These are phyloP conservation scores for Aspergillus aculeatinus DNA, from an alignment of 2,329 filamentous ascomycete genomes.

Conservation along the genomic window DNA sequence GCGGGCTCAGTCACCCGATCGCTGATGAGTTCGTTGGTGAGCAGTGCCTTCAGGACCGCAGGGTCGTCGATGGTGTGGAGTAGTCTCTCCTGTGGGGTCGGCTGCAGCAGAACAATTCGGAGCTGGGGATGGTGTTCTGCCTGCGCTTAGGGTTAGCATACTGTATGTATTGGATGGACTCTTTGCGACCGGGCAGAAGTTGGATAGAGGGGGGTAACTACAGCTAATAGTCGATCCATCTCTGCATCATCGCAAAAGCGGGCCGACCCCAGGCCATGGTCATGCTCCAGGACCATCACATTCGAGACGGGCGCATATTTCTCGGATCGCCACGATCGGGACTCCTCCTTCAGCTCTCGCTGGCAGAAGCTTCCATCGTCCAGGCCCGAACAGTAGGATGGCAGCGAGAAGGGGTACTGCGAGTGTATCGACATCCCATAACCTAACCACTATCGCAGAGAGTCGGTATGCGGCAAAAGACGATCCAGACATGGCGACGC, in stretches of 20 bases:
- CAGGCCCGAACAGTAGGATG: slow-evolving; percentile 5
- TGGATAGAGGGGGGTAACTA: background rate
- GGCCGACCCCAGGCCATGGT: slow-evolving; percentile 3
- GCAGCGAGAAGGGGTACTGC: slow-evolving; percentile 4
- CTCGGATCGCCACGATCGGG: slow-evolving; percentile 5
- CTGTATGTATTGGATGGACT: too few species aligned
- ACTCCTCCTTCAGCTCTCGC: slow-evolving; percentile 9
- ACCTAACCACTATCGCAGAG: background rate
- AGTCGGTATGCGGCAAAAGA: too few species aligned
- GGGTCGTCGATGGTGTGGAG: slow-evolving; percentile 2
- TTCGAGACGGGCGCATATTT: slow-evolving; percentile 8
- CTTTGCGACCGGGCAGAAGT: background rate
- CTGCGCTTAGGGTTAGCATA: background rate
- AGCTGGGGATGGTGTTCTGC: slow-evolving; percentile 6
- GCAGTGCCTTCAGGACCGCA: slow-evolving; percentile 3
- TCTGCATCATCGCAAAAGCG: background rate
- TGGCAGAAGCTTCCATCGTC: slow-evolving; percentile 9
- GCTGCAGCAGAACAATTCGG: slow-evolving; percentile 7
- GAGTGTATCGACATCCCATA: background rate
- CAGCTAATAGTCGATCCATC: slow-evolving; percentile 3
- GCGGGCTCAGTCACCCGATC: background rate
- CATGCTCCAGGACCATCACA: slow-evolving; percentile 3
- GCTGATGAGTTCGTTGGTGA: slow-evolving; percentile 11
- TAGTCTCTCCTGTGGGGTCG: slow-evolving; percentile 5
- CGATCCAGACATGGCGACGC: too few species aligned